Base-by-base conservation (phyloP, 2,329 filamentous ascomycete species). In the Cyphellophora attinorum region DNA sequence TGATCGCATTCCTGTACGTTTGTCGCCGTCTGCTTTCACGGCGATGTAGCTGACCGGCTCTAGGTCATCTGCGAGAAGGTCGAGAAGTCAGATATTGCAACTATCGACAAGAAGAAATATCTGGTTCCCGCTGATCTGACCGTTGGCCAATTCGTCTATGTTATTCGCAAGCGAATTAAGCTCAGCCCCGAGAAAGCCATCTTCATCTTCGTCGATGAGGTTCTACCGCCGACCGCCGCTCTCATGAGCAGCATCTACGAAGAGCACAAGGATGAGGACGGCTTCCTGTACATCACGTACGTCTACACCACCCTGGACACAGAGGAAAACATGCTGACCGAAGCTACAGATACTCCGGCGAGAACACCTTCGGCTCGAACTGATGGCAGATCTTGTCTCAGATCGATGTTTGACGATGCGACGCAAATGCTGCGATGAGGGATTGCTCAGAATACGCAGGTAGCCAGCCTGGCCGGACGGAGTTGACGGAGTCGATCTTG, bases 101-200 rank as follows among this genome's bases (percentile, higher is more conserved):
- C 91, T 50, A 98, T 98, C 74, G 91, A 98, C 70, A 98, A 98
- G 81, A 98, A 98, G 79, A 98, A 98, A 72, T 98, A 98, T 59
- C 76, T 98, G 31, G 91, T 98, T 17, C 91, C 91, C 11, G 86
- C 91, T 51, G 91, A 98, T 59, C 77, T 98, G 58, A 98, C 91
- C 45, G 91, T 98, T 46, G 91, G 91, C 54, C 91, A 98, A 79
- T 95, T 98, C 60, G 91, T 98, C 68, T 98, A 98, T 66, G 91
- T 98, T 48, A 98, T 98, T 67, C 86, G 91, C 62, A 98, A 98
- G 77, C 83, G 91, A 58, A 98, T 98, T 70, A 98, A 98, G 85
- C 76, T 98, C 51, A 94, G 86, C 36, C 91, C 91, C 19, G 91
- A 98, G 72, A 98, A 98, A 76, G 91, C 91, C 60, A 98, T 98